Percentiles rank a stretch among this genome's conserved stretches.
Conservation (phyloP, 2,329 filamentous ascomycete genomes). For the Trichoderma sp. region DNA sequence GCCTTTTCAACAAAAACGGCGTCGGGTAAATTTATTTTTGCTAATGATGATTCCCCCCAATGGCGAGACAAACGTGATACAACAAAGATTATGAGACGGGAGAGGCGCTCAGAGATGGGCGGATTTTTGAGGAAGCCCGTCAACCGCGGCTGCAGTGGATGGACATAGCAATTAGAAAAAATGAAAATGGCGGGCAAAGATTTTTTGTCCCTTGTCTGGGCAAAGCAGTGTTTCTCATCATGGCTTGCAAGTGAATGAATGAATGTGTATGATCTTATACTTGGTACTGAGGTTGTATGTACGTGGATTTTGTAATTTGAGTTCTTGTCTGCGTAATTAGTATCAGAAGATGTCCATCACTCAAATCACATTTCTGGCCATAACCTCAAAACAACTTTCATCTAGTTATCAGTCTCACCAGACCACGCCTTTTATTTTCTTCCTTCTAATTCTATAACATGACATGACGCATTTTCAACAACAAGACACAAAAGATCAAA, state of each 20-base stretch:
- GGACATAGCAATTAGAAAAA: conserved; percentile 21
- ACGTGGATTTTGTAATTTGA: neutral
- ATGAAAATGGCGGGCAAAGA: conserved; percentile 1
- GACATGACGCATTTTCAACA: neutral
- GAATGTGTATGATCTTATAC: neutral
- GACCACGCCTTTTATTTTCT: neutral
- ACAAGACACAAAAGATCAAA: neutral
- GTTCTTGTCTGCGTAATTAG: neutral
- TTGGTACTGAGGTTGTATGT: neutral
- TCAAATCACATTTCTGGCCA: neutral
- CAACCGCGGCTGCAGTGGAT: conserved; percentile 42
- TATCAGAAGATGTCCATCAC: neutral
- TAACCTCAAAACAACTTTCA: neutral
- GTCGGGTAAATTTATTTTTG: conserved; percentile 35
- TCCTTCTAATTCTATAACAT: neutral
- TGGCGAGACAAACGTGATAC: conserved; percentile 27
- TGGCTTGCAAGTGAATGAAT: neutral
- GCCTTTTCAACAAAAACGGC: conserved; percentile 43
- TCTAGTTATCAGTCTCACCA: neutral
- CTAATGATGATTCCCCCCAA: conserved; percentile 38
- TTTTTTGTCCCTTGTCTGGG: conserved; percentile 13
- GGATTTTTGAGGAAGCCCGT: conserved; percentile 34
- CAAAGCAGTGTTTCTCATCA: neutral
- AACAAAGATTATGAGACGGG: neutral
- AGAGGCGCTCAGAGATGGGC: conserved; percentile 6